Base-by-base conservation (phyloP, 306 rosid species). In the Gleditsia sinensis region DNA sequence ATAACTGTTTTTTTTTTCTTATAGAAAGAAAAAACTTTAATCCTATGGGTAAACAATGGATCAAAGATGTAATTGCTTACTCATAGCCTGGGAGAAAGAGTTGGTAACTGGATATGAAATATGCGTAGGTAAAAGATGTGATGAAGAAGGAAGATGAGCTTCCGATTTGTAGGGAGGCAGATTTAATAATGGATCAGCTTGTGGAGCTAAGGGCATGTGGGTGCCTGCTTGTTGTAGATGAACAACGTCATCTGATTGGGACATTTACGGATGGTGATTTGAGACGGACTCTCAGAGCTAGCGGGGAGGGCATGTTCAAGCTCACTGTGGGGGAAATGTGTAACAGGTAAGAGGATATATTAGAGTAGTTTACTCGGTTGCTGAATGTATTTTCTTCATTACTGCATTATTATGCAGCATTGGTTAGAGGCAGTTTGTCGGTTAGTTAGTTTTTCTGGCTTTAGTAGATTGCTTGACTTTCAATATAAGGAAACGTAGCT, bases 221-320 rank as follows among this genome's bases (percentile, higher is more conserved):
- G 3, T 91, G 98, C 78, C 73, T 94, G 60, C 96, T 94, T 43
- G 98, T 94, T 69, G 71, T 94, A 25, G 94, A 89, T 16, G 87
- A 75, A 10, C 58, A 77, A 34, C 75, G 59, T 75, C 90, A 46
- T 67, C 75, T 94, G 67, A 85, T 91, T 17, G 98, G 98, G 27
- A 91, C 97, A 50, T 94, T 94, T 53, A 94, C 98, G 0, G 98
- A 91, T 33, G 98, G 97, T 34, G 98, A 94, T 86, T 90, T 94
- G 25, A 89, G 98, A 36, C 94, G 98, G n/a, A 89, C 97, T 34
- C 98, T 94, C 54, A 90, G 81, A 82, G 96, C 92, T 7, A 88
- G 96, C 8, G 91, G 92, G 0, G 96, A 91, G 69, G 98, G 82
- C 74, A 94, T 94, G 72, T 94, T 89, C 82, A 88, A 87, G 82